Percentiles rank a stretch among this genome's conserved stretches.
phyloP scores from a whole-genome alignment of 371 early-diverging fungal species.

The Mortierella sp. region DNA sequence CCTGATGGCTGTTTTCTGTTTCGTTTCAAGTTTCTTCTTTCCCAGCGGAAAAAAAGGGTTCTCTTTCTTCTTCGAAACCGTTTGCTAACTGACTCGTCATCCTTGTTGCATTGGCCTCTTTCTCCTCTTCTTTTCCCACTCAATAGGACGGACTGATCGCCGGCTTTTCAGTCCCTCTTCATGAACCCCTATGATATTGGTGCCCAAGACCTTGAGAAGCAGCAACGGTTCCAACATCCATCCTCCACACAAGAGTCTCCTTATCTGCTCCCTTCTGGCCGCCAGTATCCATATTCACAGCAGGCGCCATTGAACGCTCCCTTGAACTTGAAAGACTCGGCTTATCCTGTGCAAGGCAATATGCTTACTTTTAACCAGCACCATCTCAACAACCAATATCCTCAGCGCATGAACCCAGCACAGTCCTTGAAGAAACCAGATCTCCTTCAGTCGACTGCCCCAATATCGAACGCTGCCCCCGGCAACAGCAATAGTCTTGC shows the following conservation, averaged over 20 bases:
- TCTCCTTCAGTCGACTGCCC: constrained; percentile 24
- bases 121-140: not conserved
- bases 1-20: not conserved
- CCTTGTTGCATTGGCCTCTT: constrained; percentile 3
- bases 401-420: constrained; percentile 32
- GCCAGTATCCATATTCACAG: constrained; percentile 2
- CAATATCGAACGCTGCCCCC: constrained; percentile 11
- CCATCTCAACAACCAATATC: constrained; percentile 48
- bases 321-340: constrained; percentile 15
- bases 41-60: constrained; percentile 1
- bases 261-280: not conserved
- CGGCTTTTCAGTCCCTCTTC: constrained; percentile 9
- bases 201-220: constrained; percentile 28
- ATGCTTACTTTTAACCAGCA: constrained; percentile 53
- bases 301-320: constrained; percentile 19
- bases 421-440: constrained; percentile 28
- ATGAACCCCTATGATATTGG: constrained; percentile 38
- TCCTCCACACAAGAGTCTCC: constrained; percentile 3
- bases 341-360: constrained; percentile 25
- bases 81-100: constrained; percentile 8
- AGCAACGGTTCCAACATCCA: constrained; percentile 25
- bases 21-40: constrained; percentile 7
- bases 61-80: not conserved
- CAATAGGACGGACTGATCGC: not conserved
- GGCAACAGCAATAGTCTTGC: constrained; percentile 11